Evolutionary conservation across 1,139 yeast species (phyloP).

Genomic region (Blastobotrys illinoisensis): DNA sequence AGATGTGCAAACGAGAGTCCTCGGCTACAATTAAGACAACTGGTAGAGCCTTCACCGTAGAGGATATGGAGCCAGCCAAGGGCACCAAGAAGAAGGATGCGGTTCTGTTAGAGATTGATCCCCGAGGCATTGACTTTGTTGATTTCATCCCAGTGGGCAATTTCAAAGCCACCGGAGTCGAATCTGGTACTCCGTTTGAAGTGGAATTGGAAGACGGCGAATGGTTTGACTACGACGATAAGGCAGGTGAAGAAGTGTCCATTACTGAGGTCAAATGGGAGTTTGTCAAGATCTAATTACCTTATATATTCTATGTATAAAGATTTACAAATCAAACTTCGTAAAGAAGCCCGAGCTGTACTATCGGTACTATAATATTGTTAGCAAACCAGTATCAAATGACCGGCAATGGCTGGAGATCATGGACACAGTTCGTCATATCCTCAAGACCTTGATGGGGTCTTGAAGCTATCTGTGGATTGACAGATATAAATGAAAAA

Average conservation of each 20-base stretch:
- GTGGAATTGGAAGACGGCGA: slow-evolving; percentile 76
- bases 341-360: not conserved
- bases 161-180: slow-evolving; percentile 57
- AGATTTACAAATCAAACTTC: not conserved
- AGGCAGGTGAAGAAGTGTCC: slow-evolving; percentile 73
- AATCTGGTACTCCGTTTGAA: slow-evolving; percentile 46
- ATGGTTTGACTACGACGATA: slow-evolving; percentile 95
- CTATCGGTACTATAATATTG: too few relatives aligned
- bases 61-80: slow-evolving; percentile 30
- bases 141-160: slow-evolving; percentile 51
- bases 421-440: slow-evolving; percentile 2
- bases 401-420: not conserved
- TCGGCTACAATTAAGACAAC: slow-evolving; percentile 25
- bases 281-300: slow-evolving; percentile 27
- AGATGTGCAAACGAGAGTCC: slow-evolving; percentile 53
- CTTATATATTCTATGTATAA: not conserved
- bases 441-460: slow-evolving; percentile 1
- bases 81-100: slow-evolving; percentile 30
- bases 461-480: slow-evolving; percentile 27
- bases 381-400: not conserved
- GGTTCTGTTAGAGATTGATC: slow-evolving; percentile 63
- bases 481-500: slow-evolving; percentile 27
- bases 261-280: slow-evolving; percentile 68
- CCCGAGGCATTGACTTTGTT: slow-evolving; percentile 75
- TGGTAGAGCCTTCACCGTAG: slow-evolving; percentile 31